Base-by-base conservation (phyloP, 1,284 basidiomycete genomes). In the Malassezia japonica region DNA sequence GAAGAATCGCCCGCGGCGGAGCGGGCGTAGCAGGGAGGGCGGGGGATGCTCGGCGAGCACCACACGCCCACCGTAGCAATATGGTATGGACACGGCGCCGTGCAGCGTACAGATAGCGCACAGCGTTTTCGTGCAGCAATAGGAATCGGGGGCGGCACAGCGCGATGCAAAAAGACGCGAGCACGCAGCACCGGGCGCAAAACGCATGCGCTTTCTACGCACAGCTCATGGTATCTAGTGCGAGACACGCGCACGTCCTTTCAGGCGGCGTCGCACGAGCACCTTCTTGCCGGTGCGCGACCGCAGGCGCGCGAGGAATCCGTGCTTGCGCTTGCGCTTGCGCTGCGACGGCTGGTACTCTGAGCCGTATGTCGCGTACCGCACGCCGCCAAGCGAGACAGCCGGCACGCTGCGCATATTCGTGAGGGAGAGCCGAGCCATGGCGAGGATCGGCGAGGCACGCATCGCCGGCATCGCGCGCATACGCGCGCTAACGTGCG, bases 271-370 rank as follows among this genome's bases (percentile, higher is more conserved):
- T 5, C 64, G 38, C 42, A 72, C 76, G 51, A 86, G 75, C 40
- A 84, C 81, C 70, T 82, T 83, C 55, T 80, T 78, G 2, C 84
- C 85, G 24, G 78, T 79, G 18, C 79, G 76, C 32, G 79, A 79
- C 60, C 79, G 77, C 69, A 83, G 80, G 36, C 85, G 77, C 0
- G 82, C 78, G 32, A 92, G 77, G 73, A 89, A 92, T 8, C 88
- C 88, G 69, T 89, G 86, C 74, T 84, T 85, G 56, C 86, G 79
- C 77, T 92, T 92, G 43, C 88, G 77, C 70, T 86, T 86, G 43
- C 87, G 78, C 75, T 89, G 87, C 0, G 84, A 86, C 2, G 87
- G 87, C 70, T 90, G 87, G 70, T 90, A 92, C 73, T 87, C 85
- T 28, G 80, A 78, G 28, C 87, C 87, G 56, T 76, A 76, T 7